phyloP scores from a whole-genome alignment of 2,329 filamentous ascomycete genomes.

The Arthrobotrys iridis region DNA sequence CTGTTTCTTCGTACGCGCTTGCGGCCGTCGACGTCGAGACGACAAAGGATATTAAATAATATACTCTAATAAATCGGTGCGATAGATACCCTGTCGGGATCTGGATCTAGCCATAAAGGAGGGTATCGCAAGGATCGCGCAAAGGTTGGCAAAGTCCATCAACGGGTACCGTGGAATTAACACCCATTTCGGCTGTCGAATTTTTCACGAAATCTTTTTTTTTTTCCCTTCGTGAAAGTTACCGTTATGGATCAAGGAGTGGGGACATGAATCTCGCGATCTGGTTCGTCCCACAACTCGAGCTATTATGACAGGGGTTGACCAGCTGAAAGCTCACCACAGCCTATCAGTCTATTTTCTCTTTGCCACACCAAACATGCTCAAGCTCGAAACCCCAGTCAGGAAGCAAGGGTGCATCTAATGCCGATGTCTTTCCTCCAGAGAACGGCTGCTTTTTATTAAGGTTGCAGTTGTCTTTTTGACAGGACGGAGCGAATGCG shows the following conservation, averaged over 20 bases:
- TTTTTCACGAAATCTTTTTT: constrained; percentile 34
- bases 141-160: constrained; percentile 40
- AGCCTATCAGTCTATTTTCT: constrained; percentile 51
- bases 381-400: constrained; percentile 49
- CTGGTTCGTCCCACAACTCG: constrained; percentile 54
- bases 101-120: constrained; percentile 41
- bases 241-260: constrained; percentile 48
- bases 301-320: constrained; percentile 50
- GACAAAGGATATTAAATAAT: constrained; percentile 7
- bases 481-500: constrained; percentile 41
- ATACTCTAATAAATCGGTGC: constrained; percentile 17
- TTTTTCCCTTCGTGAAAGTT: constrained; percentile 21
- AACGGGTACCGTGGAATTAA: constrained; percentile 41
- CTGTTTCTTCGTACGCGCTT: constrained; percentile 42
- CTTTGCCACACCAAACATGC: constrained; percentile 54
- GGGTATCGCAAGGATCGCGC: constrained; percentile 42
- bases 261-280: constrained; percentile 54
- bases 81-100: constrained; percentile 42
- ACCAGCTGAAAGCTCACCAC: constrained; percentile 48
- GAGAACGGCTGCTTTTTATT: constrained; percentile 49
- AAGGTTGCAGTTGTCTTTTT: constrained; percentile 50
- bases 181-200: constrained; percentile 19
- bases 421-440: constrained; percentile 44
- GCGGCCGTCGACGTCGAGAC: constrained; percentile 8
- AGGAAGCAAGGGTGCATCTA: constrained; percentile 39